phyloP scores from a whole-genome alignment of 2,329 filamentous ascomycete genomes.

The Aspergillus eucalypticola region DNA sequence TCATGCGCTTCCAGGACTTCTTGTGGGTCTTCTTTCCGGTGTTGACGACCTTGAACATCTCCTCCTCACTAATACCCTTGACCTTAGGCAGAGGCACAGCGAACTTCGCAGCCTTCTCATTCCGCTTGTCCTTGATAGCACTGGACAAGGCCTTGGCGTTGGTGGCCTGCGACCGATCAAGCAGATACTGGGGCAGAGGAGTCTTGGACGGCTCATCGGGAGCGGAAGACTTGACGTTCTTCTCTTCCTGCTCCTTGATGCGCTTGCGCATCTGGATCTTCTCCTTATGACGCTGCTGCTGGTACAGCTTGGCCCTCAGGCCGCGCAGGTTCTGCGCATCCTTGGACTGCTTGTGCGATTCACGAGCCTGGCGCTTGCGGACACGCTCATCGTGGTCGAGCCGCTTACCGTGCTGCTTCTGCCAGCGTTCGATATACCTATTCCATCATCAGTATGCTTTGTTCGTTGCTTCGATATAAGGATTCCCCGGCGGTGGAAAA shows the following conservation, averaged over 20 bases:
- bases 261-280: conserved; percentile 98
- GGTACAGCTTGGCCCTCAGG: conserved; percentile 86
- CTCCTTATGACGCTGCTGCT: conserved; percentile 91
- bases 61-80: conserved; percentile 87
- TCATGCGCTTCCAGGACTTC: conserved; percentile 68
- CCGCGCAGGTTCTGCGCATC: conserved; percentile 93
- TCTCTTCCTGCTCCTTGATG: conserved; percentile 93
- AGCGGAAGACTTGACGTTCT: conserved; percentile 84
- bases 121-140: conserved; percentile 93
- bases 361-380: conserved; percentile 84
- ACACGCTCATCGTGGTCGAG: conserved; percentile 85
- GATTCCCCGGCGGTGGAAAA: conserved; percentile 8
- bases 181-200: conserved; percentile 86
- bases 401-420: conserved; percentile 62
- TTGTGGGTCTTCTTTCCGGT: conserved; percentile 93
- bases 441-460: conserved; percentile 16
- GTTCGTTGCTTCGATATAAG: not conserved
- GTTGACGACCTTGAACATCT: conserved; percentile 96
- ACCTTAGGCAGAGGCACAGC: conserved; percentile 92
- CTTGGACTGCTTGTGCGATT: conserved; percentile 82
- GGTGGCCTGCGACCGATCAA: conserved; percentile 73
- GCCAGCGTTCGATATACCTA: conserved; percentile 72
- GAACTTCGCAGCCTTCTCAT: conserved; percentile 92
- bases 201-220: conserved; percentile 73
- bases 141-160: conserved; percentile 74